A percentile compares a stretch with the other conserved stretches of the same genome.
Evolutionary conservation across 2,329 filamentous ascomycete species (phyloP).

Genomic region (Aspergillus hiratsukae): DNA sequence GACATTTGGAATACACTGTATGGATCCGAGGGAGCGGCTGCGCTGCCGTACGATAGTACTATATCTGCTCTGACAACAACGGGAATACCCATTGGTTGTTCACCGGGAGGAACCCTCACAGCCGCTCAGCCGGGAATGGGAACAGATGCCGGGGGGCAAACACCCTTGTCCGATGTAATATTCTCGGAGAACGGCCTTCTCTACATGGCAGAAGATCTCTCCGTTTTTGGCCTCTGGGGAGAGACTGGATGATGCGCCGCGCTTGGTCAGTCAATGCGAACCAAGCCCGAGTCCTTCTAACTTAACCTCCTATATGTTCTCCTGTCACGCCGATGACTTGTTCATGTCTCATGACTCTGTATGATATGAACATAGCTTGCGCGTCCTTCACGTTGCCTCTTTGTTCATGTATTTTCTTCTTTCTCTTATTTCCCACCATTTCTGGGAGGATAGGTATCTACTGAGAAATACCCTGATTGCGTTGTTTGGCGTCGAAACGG

Average conservation of each 20-base stretch:
- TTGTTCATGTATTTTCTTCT: background rate
- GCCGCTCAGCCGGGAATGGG: slow-evolving; percentile 10
- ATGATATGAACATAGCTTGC: background rate
- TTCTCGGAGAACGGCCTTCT: slow-evolving; percentile 30
- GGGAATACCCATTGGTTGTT: slow-evolving; percentile 29
- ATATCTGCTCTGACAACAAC: slow-evolving; percentile 32
- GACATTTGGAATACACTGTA: slow-evolving; percentile 30
- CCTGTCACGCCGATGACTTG: background rate
- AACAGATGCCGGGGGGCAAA: slow-evolving; percentile 19
- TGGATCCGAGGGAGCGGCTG: slow-evolving; percentile 13
- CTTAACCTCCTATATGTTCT: background rate
- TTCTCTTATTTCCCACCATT: background rate
- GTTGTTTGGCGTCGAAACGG: background rate
- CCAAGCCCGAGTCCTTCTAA: background rate
- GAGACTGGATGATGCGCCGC: slow-evolving; percentile 15
- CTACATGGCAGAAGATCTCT: slow-evolving; percentile 32
- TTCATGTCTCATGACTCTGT: background rate
- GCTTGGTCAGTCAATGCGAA: background rate
- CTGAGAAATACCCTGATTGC: background rate
- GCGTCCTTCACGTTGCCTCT: background rate
- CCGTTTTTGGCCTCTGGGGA: slow-evolving; percentile 29
- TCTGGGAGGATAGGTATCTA: background rate
- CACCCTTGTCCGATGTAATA: slow-evolving; percentile 29
- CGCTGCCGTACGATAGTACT: slow-evolving; percentile 26
- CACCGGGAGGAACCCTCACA: slow-evolving; percentile 26